These are phyloP conservation scores for Fermentozyma sake DNA, from an alignment of 1,139 yeast species.

Conservation along the genomic window DNA sequence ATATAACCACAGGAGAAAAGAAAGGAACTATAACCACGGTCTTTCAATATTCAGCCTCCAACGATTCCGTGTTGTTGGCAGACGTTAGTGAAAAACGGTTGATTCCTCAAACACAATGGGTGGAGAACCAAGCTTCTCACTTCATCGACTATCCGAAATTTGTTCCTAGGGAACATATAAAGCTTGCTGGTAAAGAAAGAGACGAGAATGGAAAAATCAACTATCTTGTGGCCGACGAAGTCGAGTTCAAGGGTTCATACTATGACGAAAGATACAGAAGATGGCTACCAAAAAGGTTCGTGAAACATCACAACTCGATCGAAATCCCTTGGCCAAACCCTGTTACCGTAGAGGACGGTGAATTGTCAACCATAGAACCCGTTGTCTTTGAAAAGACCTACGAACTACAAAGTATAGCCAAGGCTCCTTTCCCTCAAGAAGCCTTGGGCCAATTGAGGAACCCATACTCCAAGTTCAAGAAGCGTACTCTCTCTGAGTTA, in stretches of 20 bases:
- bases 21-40: conserved; percentile 68
- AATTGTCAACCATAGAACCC: conserved; percentile 53
- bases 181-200: conserved; percentile 73
- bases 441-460: conserved; percentile 72
- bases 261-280: conserved; percentile 72
- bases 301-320: conserved; percentile 61
- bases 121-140: conserved; percentile 67
- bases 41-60: conserved; percentile 23
- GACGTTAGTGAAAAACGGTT: conserved; percentile 34
- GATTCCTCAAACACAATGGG: conserved; percentile 68
- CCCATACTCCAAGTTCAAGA: conserved; percentile 57
- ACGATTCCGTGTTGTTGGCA: conserved; percentile 31
- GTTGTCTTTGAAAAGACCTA: conserved; percentile 69
- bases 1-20: conserved; percentile 61
- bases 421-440: conserved; percentile 63
- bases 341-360: conserved; percentile 52
- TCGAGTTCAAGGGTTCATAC: conserved; percentile 61
- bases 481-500: conserved; percentile 50
- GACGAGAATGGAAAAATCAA: conserved; percentile 54
- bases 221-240: conserved; percentile 71
- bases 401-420: conserved; percentile 64
- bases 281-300: conserved; percentile 74
- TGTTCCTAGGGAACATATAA: conserved; percentile 39
- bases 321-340: conserved; percentile 93
- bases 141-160: conserved; percentile 63